phyloP scores from a whole-genome alignment of 2,329 filamentous ascomycete species.

The Grosmannia penicillata region DNA sequence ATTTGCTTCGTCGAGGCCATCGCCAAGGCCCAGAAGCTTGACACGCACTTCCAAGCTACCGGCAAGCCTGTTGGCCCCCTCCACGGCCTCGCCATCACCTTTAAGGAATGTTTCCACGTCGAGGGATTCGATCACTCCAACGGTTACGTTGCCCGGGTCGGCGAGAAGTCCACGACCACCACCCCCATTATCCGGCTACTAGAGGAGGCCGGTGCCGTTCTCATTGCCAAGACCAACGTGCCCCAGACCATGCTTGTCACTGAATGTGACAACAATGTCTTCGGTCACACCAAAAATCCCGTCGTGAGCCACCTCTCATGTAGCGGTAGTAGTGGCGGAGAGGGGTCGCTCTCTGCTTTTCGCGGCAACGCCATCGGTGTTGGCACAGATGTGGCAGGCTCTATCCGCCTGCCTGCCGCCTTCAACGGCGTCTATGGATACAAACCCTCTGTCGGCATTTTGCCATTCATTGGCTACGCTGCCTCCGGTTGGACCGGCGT shows the following conservation, averaged over 20 bases:
- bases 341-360: constrained; percentile 20
- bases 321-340: constrained; percentile 23
- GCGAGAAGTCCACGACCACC: constrained; percentile 5
- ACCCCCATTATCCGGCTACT: constrained; percentile 13
- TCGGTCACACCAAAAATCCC: constrained; percentile 21
- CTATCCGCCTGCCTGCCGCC: constrained; percentile 15
- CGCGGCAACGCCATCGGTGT: constrained; percentile 30
- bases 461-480: constrained; percentile 10
- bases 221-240: constrained; percentile 14
- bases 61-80: constrained; percentile 20
- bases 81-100: constrained; percentile 25
- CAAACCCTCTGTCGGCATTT: constrained; percentile 13
- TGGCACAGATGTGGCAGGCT: constrained; percentile 19
- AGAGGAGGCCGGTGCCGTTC: constrained; percentile 15
- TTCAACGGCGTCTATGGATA: constrained; percentile 19
- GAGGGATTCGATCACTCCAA: constrained; percentile 6
- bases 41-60: constrained; percentile 16
- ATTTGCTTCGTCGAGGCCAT: constrained; percentile 21
- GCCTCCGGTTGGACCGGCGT: constrained; percentile 7
- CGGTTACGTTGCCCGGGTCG: constrained; percentile 2
- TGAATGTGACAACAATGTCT: constrained; percentile 22
- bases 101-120: constrained; percentile 10
- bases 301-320: constrained; percentile 17
- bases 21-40: constrained; percentile 17
- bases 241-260: constrained; percentile 16